Base-by-base conservation (phyloP, 768 basidiomycete genomes). In the Xerocomellus intermedius region DNA sequence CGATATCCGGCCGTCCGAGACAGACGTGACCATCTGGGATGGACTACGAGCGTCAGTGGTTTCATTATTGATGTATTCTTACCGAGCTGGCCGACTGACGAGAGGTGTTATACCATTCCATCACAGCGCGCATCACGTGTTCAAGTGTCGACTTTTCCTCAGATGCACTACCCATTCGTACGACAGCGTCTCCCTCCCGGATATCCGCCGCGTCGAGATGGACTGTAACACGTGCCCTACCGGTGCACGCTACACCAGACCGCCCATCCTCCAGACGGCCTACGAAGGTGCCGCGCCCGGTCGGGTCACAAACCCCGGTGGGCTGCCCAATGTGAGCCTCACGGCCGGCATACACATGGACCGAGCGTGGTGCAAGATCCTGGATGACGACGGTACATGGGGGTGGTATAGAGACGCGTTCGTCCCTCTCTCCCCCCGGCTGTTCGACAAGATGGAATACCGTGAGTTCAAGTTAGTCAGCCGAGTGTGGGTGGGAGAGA, bases 381-480 rank as follows among this genome's bases (percentile, higher is more conserved):
- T 12, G 37, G 36, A 62, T 5, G 51, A 37, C 8, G 60, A 68
- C 17, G 61, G 65, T 22, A 55, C 50, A 10, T 67, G 63, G 50
- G 72, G 69, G 35, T 75, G 72, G 73, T 63, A 56, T 32, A 62
- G 75, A 57, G 69, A 73, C 41, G 72, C 77, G 56, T 79, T 74
- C 71, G 69, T 81, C 9, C 82, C 82, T 0, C 67, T 83, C 28
- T 79, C 81, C 8, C 70, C 76, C 8, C 56, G 64, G n/a, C 55
- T 82, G 22, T 82, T 83, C 55, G 66, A 70, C 24, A 77, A 75
- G 66, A 69, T 70, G 49, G 81, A 81, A 56, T 77, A 77, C 42
- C 68, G 77, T 17, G 62, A 68, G 42, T 82, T 82, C 60, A 64
- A 63, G 35, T 52, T 82, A 19, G 61, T 65, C 4, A 72, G 74